These are phyloP conservation scores for Eucalyptus fibrosa DNA, from an alignment of 345 rosid species.

Conservation along the genomic window DNA sequence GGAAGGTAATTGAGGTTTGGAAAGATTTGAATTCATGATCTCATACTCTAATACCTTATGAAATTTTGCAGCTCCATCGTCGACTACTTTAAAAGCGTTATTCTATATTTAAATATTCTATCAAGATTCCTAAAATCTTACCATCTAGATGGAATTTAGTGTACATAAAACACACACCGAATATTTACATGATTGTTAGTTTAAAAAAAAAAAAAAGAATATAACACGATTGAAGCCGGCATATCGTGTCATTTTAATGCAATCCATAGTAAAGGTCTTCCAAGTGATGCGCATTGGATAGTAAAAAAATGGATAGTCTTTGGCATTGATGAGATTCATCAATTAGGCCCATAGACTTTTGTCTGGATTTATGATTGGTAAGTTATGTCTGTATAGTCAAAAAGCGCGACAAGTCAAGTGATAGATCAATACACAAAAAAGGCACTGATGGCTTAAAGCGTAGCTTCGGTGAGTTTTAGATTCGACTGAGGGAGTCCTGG, in stretches of 20 bases:
- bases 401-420: neutral
- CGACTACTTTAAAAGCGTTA: neutral
- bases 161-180: slow-evolving; percentile 8
- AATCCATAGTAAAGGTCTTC: neutral
- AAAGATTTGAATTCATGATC: neutral
- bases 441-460: too few relatives aligned
- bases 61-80: neutral
- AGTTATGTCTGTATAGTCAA: neutral
- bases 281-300: neutral
- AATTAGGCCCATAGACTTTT: neutral
- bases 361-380: neutral
- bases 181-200: neutral
- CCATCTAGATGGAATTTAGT: neutral
- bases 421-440: neutral
- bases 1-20: neutral
- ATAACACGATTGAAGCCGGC: neutral
- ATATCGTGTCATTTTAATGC: neutral
- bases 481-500: neutral
- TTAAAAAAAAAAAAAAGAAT: neutral
- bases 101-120: neutral
- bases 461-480: neutral
- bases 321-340: neutral
- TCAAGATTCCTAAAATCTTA: neutral
- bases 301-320: neutral
- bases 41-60: too few relatives aligned